These are phyloP conservation scores for Globisporangium nunn DNA, from an alignment of 352 stramenopile genomes.

Conservation along the genomic window DNA sequence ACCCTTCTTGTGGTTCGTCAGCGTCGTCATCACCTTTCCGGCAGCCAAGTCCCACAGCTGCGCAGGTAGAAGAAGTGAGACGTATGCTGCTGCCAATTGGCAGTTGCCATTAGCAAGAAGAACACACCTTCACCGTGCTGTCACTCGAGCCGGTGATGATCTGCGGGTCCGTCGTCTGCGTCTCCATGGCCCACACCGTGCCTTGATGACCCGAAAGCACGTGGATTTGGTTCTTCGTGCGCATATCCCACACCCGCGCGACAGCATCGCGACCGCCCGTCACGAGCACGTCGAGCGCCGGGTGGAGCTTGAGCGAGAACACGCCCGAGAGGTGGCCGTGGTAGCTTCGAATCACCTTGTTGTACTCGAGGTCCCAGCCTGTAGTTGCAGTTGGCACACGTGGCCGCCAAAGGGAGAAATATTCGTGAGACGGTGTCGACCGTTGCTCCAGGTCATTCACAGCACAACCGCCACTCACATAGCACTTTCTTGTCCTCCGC, in stretches of 20 bases:
- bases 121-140: slow-evolving; percentile 88
- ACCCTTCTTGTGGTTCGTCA: slow-evolving; percentile 99
- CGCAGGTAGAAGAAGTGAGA: not conserved
- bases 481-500: slow-evolving; percentile 99
- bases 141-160: slow-evolving; percentile 91
- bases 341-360: slow-evolving; percentile 99
- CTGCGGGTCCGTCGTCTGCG: slow-evolving; percentile 95
- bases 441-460: not conserved
- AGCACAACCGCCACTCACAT: slow-evolving; percentile 31
- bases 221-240: slow-evolving; percentile 97
- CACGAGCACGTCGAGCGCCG: slow-evolving; percentile 97
- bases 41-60: slow-evolving; percentile 97
- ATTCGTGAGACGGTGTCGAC: not conserved
- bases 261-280: slow-evolving; percentile 92
- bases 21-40: slow-evolving; percentile 96
- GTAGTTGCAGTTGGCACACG: slow-evolving; percentile 3
- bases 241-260: slow-evolving; percentile 97
- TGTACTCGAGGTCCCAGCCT: slow-evolving; percentile 99
- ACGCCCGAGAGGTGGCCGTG: slow-evolving; percentile 99
- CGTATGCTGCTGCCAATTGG: no score
- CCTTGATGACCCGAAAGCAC: slow-evolving; percentile 95
- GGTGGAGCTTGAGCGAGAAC: slow-evolving; percentile 96
- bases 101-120: not conserved
- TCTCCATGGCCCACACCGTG: slow-evolving; percentile 93
- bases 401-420: no score